Conservation (phyloP, 495 filamentous ascomycete species). For the Talaromyces ruber region DNA sequence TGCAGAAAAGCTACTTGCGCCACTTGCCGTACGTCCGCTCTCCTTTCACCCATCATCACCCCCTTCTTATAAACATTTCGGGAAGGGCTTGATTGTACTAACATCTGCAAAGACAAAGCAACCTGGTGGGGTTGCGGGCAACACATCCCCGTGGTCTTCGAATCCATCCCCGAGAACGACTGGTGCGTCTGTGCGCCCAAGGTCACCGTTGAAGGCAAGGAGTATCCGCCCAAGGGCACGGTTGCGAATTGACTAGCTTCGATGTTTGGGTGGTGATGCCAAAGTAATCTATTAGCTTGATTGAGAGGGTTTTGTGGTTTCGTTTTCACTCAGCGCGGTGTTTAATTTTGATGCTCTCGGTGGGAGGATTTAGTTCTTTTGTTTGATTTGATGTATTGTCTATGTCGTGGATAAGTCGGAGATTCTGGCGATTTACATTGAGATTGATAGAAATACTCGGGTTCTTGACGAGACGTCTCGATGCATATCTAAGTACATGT, state of each 20-base stretch:
- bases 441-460: no score
- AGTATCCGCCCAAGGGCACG: constrained; percentile 54
- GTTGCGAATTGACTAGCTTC: constrained; percentile 20
- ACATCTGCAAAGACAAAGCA: constrained; percentile 41
- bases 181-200: constrained; percentile 59
- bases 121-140: constrained; percentile 67
- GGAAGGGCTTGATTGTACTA: neutral
- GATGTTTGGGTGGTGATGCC: neutral
- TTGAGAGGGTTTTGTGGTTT: neutral
- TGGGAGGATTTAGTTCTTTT: neutral
- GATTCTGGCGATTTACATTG: neutral
- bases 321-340: neutral
- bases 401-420: neutral
- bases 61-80: neutral
- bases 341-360: neutral
- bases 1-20: constrained; percentile 42
- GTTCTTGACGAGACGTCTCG: no score
- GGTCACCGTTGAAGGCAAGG: constrained; percentile 49
- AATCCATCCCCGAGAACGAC: constrained; percentile 45
- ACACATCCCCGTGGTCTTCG: constrained; percentile 62
- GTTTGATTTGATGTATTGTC: neutral
- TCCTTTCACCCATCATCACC: neutral
- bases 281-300: neutral
- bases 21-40: constrained; percentile 32
- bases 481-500: no score